phyloP scores from a whole-genome alignment of 305 asterid genomes.

The Fraxinus latifolia region DNA sequence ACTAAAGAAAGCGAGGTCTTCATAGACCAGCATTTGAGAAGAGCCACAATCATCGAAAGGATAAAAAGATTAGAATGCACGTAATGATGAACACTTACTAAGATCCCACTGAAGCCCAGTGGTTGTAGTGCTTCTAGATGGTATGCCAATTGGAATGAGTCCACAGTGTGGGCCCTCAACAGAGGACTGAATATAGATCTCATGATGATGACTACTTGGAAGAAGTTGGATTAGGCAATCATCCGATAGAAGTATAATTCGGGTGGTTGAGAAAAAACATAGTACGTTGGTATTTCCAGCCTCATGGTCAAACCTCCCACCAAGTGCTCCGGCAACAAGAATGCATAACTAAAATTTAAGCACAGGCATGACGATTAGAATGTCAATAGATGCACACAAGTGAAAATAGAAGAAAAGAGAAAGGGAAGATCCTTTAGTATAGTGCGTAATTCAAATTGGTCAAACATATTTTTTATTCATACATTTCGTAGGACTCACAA shows the following conservation, averaged over 20 bases:
- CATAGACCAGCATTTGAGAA: background rate
- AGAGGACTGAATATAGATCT: slow-evolving; percentile 54
- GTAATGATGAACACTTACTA: slow-evolving; percentile 40
- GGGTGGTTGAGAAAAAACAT: slow-evolving; percentile 53
- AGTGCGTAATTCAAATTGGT: background rate
- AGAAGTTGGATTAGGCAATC: slow-evolving; percentile 90
- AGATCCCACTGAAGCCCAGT: slow-evolving; percentile 91
- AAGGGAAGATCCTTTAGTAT: background rate
- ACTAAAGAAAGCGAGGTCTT: background rate
- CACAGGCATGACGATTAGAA: background rate
- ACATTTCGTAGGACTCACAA: background rate
- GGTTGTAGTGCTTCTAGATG: slow-evolving; percentile 64
- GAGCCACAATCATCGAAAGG: background rate
- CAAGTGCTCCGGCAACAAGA: slow-evolving; percentile 89
- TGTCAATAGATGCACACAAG: background rate
- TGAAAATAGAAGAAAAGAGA: background rate
- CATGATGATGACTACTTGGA: slow-evolving; percentile 58
- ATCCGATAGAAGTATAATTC: slow-evolving; percentile 70
- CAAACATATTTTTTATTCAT: background rate
- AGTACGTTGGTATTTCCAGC: slow-evolving; percentile 76
- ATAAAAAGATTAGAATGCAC: background rate
- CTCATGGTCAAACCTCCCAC: slow-evolving; percentile 97
- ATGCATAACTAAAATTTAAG: slow-evolving; percentile 58
- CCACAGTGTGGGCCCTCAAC: slow-evolving; percentile 92
- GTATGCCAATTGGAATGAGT: slow-evolving; percentile 65